Evolutionary conservation across 2,329 filamentous ascomycete genomes (phyloP).

Genomic region (Beauveria varroae): DNA sequence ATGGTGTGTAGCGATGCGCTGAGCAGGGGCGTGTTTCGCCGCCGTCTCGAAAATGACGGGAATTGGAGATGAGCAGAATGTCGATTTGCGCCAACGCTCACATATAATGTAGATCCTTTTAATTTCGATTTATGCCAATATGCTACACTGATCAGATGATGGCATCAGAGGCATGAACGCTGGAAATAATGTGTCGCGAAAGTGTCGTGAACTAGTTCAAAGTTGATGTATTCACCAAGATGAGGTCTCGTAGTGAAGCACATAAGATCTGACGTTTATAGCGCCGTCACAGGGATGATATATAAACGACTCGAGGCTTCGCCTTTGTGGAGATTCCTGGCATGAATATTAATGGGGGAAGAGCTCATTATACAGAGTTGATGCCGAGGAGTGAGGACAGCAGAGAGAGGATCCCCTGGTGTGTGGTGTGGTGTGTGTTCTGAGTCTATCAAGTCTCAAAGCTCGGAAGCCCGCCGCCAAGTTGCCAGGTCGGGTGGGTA

Average conservation of each 20-base stretch:
- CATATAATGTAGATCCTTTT: not conserved
- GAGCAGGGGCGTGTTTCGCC: slow-evolving; percentile 11
- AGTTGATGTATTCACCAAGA: not conserved
- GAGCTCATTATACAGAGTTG: slow-evolving; percentile 11
- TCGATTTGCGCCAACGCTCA: slow-evolving; percentile 1
- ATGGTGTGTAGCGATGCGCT: slow-evolving; percentile 6
- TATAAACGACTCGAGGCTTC: slow-evolving; percentile 11
- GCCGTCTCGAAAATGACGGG: slow-evolving; percentile 10
- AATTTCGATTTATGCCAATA: not conserved
- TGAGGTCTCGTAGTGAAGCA: not conserved
- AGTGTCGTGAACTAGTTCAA: not conserved
- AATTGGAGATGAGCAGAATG: not conserved
- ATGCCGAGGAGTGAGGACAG: slow-evolving; percentile 5
- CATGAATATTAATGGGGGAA: slow-evolving; percentile 11
- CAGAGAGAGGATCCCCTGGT: not conserved
- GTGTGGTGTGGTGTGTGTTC: slow-evolving; percentile 4
- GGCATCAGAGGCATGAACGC: not conserved
- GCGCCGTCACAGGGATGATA: slow-evolving; percentile 8
- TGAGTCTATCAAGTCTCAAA: not conserved
- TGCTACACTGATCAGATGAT: not conserved
- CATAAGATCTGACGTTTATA: slow-evolving; percentile 13
- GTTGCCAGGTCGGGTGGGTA: slow-evolving; percentile 1
- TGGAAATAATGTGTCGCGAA: not conserved
- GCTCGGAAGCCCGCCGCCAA: not conserved
- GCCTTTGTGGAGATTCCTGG: slow-evolving; percentile 1